Evolutionary conservation across 306 rosid species (phyloP).

Genomic region (Lotus japonicus): DNA sequence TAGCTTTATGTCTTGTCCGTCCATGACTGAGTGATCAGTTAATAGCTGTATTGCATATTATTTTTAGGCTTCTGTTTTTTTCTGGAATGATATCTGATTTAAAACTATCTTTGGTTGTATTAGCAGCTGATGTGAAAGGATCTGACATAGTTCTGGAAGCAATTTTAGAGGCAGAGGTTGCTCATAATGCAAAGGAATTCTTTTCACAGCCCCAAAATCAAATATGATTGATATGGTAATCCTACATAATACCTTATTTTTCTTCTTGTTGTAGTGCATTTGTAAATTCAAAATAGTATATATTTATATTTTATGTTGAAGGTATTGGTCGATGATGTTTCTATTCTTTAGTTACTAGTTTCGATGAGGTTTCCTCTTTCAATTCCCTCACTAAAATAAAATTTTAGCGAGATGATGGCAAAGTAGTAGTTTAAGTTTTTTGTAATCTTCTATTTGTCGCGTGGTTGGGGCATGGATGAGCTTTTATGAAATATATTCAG

Average conservation of each 20-base stretch:
- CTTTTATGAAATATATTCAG: background rate
- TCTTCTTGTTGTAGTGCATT: conserved; percentile 6
- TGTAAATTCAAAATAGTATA: conserved; percentile 5
- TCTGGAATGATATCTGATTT: conserved; percentile 15
- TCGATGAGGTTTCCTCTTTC: background rate
- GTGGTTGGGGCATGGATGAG: background rate
- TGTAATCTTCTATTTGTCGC: background rate
- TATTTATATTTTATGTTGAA: background rate
- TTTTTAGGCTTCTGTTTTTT: background rate
- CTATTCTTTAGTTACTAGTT: background rate
- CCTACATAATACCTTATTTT: background rate
- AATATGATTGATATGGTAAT: conserved; percentile 27
- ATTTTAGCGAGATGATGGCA: too few species aligned
- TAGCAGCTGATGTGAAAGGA: conserved; percentile 57
- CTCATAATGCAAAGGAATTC: conserved; percentile 75
- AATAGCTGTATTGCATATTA: background rate
- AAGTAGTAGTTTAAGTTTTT: background rate
- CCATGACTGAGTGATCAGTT: background rate
- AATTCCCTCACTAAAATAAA: background rate
- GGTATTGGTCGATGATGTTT: background rate
- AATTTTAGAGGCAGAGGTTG: conserved; percentile 81
- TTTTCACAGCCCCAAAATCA: conserved; percentile 66
- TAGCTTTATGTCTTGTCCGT: conserved; percentile 11
- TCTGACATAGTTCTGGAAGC: conserved; percentile 80
- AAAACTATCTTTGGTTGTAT: conserved; percentile 20